Evolutionary conservation across 257 asterid species (phyloP).

Genomic region (Rhazya stricta): DNA sequence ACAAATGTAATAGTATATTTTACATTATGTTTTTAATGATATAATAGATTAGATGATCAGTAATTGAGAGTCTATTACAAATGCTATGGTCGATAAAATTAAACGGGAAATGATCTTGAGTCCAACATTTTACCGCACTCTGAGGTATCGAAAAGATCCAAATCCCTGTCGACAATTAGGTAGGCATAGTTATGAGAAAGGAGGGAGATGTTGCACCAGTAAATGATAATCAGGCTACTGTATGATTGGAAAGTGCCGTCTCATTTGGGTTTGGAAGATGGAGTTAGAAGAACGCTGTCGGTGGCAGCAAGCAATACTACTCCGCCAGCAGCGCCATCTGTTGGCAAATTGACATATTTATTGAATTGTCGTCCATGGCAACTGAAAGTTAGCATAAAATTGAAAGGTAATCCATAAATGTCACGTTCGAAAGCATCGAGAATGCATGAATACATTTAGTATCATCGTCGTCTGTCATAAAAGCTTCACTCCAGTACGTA

Average conservation of each 20-base stretch:
- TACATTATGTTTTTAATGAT: too few relatives aligned
- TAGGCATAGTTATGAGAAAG: neutral
- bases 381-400: neutral
- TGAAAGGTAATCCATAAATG: neutral
- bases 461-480: neutral
- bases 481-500: neutral
- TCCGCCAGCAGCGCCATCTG: neutral
- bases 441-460: neutral
- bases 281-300: constrained; percentile 18
- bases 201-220: neutral
- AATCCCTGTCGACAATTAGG: neutral
- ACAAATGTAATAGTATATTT: too few relatives aligned
- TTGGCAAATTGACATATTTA: neutral
- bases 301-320: neutral
- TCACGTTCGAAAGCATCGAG: neutral
- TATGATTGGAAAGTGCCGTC: constrained; percentile 10
- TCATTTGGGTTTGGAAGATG: constrained; percentile 11
- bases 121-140: too few relatives aligned
- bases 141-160: too few relatives aligned
- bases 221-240: neutral
- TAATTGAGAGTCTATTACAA: too few relatives aligned
- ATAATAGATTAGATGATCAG: too few relatives aligned
- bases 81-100: too few relatives aligned
- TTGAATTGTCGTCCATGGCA: neutral
- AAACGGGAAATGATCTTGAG: too few relatives aligned